Conservation (phyloP, 2,329 filamentous ascomycete species). For the Epichloe uncinata region DNA sequence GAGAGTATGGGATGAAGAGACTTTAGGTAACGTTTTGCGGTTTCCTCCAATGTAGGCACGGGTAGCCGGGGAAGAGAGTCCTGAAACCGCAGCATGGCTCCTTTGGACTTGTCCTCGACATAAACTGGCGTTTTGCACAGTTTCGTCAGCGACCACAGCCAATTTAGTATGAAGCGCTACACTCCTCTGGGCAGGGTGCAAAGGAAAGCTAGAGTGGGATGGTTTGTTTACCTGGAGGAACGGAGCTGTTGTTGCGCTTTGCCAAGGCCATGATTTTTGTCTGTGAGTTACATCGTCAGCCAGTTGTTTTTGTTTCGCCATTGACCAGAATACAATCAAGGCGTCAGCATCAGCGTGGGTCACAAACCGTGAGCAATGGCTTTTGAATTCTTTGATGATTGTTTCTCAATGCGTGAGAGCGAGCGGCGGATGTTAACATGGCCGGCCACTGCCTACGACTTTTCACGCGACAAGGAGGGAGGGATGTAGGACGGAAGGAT, state of each 20-base stretch:
- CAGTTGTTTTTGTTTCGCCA: neutral
- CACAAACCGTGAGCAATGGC: slow-evolving; percentile 7
- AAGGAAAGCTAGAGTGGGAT: neutral
- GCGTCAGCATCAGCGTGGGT: neutral
- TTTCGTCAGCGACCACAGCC: neutral
- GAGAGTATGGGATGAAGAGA: slow-evolving; percentile 63
- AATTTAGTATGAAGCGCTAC: neutral
- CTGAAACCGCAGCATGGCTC: slow-evolving; percentile 71
- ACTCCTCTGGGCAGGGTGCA: neutral
- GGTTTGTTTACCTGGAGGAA: slow-evolving; percentile 31
- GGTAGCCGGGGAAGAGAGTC: slow-evolving; percentile 71
- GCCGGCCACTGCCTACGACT: slow-evolving; percentile 10
- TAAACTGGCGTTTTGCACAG: slow-evolving; percentile 45
- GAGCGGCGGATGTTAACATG: slow-evolving; percentile 23
- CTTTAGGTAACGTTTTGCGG: slow-evolving; percentile 67
- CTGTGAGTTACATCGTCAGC: slow-evolving; percentile 4
- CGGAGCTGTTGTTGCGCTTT: slow-evolving; percentile 44
- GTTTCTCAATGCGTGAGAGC: slow-evolving; percentile 21
- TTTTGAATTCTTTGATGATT: slow-evolving; percentile 19
- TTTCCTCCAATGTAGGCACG: slow-evolving; percentile 73
- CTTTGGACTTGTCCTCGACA: slow-evolving; percentile 66
- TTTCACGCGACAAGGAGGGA: neutral
- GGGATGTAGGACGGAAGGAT: neutral
- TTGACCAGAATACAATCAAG: neutral
- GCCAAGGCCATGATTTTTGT: slow-evolving; percentile 35